phyloP scores from a whole-genome alignment of 2,329 filamentous ascomycete species.

The Akanthomyces dipterigenus region DNA sequence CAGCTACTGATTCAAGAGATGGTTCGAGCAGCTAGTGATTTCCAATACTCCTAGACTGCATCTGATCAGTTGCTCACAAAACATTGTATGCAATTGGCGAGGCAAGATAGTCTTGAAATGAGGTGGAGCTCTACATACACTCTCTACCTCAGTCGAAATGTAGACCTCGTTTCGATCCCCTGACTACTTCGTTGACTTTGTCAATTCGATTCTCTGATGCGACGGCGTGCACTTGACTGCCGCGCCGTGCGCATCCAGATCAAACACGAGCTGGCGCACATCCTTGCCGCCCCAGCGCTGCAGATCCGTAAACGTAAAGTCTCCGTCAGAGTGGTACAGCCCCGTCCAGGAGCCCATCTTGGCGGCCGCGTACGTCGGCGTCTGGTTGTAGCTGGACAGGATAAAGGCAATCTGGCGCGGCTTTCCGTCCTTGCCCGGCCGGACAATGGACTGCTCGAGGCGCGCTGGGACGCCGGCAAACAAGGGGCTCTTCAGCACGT shows the following conservation, averaged over 20 bases:
- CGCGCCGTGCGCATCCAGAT: not conserved
- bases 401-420: not conserved
- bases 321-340: not conserved
- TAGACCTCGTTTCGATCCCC: too few relatives aligned
- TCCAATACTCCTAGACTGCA: too few relatives aligned
- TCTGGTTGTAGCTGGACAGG: not conserved
- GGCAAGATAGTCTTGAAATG: too few relatives aligned
- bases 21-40: too few relatives aligned
- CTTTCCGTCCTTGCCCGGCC: not conserved
- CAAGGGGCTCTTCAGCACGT: constrained; percentile 1
- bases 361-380: not conserved
- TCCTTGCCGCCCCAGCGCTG: not conserved
- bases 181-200: not conserved
- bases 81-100: too few relatives aligned
- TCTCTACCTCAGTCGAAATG: too few relatives aligned
- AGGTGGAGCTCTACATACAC: too few relatives aligned
- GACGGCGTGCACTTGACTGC: not conserved
- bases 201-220: not conserved
- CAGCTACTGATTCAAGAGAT: too few relatives aligned
- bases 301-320: not conserved
- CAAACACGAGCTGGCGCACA: not conserved
- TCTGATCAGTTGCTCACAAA: too few relatives aligned
- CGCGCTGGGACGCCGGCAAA: not conserved
- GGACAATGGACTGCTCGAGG: constrained; percentile 2
- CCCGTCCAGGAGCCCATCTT: not conserved